These are phyloP conservation scores for Trametes punicea DNA, from an alignment of 768 basidiomycete species.

Conservation along the genomic window DNA sequence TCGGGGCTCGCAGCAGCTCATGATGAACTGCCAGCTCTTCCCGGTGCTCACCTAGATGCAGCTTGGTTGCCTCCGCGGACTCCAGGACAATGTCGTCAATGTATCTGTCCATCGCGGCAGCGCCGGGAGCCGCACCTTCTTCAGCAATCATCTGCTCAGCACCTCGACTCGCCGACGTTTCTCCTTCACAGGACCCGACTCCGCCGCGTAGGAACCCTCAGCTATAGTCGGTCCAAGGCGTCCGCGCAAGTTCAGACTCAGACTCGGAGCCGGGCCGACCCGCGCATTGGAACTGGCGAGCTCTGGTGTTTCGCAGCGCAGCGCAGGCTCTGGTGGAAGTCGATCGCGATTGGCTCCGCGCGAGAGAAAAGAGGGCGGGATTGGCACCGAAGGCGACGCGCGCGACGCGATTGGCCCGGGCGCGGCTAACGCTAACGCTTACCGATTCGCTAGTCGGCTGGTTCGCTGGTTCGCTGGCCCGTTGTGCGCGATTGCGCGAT, in stretches of 20 bases:
- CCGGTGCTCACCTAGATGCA: too few relatives aligned
- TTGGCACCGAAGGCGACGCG: neutral
- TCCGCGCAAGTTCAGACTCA: neutral
- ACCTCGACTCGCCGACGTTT: conserved; percentile 3
- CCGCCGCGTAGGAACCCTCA: neutral
- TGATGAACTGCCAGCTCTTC: too few relatives aligned
- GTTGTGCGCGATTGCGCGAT: neutral
- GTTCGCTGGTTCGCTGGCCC: too few relatives aligned
- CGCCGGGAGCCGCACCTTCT: too few relatives aligned
- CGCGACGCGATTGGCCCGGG: neutral
- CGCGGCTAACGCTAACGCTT: conserved; percentile 9
- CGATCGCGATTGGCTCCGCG: neutral
- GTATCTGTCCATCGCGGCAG: too few relatives aligned
- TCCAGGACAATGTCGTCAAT: too few relatives aligned
- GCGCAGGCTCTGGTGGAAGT: neutral
- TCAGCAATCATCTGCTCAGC: too few relatives aligned
- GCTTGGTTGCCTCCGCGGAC: too few relatives aligned
- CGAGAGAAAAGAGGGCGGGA: neutral
- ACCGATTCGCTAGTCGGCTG: neutral
- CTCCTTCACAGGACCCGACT: neutral
- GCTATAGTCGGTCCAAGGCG: neutral
- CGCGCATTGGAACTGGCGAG: too few relatives aligned
- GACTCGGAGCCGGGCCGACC: too few relatives aligned
- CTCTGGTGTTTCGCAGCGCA: too few relatives aligned
- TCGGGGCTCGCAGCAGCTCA: too few relatives aligned